Base-by-base conservation (phyloP, 1,284 basidiomycete species). In the Cutaneotrichosporon cavernicola region DNA sequence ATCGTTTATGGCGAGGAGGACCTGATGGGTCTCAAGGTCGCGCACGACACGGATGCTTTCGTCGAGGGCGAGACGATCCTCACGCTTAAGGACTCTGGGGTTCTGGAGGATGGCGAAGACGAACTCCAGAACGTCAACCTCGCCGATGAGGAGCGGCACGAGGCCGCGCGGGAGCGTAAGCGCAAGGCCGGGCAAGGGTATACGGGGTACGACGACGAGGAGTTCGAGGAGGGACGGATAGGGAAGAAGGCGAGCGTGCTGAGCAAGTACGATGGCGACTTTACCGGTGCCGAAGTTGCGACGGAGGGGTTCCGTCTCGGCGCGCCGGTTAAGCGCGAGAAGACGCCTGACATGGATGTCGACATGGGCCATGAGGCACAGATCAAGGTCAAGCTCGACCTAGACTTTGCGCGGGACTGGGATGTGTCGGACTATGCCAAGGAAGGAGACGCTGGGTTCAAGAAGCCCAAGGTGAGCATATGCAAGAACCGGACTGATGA, bases 61-160 rank as follows among this genome's bases (percentile, higher is more conserved):
- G 89, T 89, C 65, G 92, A 94, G 78, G 96, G 97, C 70, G 90
- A 97, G 80, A 88, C 89, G 67, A 91, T 99, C 82, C 88, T 99
- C 70, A 99, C 97, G 1, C 84, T 99, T 73, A 95, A 96, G 85
- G 97, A 99, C 77, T 90, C 89, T 72, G 87, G 90, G 43, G 90
- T 99, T 62, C 88, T 99, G 36, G 94, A 92, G 72, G 90, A 91
- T 66, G 94, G 97, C 84, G 97, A 99, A 88, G 97, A 99, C 81
- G 96, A 97, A 80, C 85, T 99, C 21, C 91, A 97, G 81, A 97
- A 99, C 73, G 84, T 96, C 56, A 91, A 94, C 71, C 86, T 98
- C 82, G 92, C 91, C 0, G 93, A 97, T 76, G 86, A 86, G 56
- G 92, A 94, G 72, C 86, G 86, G 11, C 86, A 86, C 26, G 87